Evolutionary conservation across 495 filamentous ascomycete species (phyloP).

Genomic region (Penicillium cosmopolitanum): DNA sequence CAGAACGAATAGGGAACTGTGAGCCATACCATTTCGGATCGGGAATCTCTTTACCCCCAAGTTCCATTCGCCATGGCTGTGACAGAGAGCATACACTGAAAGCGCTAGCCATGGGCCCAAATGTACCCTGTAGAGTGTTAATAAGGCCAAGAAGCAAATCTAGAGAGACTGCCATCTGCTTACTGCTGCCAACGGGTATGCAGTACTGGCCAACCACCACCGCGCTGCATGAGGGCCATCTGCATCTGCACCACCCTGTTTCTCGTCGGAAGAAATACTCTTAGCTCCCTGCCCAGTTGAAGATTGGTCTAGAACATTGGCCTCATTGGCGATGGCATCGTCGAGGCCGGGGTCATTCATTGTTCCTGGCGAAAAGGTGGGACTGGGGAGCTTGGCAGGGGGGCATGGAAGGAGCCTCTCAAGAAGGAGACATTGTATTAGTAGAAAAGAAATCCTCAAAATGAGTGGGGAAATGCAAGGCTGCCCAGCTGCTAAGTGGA

Average conservation of each 20-base stretch:
- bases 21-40: conserved; percentile 71
- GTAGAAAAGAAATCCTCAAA: neutral
- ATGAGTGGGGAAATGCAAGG: neutral
- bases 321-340: conserved; percentile 53
- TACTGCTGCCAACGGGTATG: conserved; percentile 75
- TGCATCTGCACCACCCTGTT: neutral
- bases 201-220: conserved; percentile 88
- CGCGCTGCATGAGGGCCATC: conserved; percentile 40
- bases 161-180: conserved; percentile 2
- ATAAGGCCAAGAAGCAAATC: neutral
- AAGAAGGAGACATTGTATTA: neutral
- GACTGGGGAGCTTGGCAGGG: conserved; percentile 3
- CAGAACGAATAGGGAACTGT: neutral
- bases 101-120: conserved; percentile 81
- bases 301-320: conserved; percentile 48
- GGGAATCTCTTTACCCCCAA: conserved; percentile 55
- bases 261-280: conserved; percentile 27
- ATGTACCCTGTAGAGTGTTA: conserved; percentile 56
- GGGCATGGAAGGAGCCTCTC: neutral
- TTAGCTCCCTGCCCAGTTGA: conserved; percentile 29
- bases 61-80: conserved; percentile 70
- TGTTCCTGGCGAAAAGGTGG: neutral
- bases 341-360: conserved; percentile 69
- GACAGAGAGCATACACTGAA: conserved; percentile 81
- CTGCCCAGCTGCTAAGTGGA: neutral